phyloP scores from a whole-genome alignment of 257 asterid genomes.

The Solanum chmielewskii region DNA sequence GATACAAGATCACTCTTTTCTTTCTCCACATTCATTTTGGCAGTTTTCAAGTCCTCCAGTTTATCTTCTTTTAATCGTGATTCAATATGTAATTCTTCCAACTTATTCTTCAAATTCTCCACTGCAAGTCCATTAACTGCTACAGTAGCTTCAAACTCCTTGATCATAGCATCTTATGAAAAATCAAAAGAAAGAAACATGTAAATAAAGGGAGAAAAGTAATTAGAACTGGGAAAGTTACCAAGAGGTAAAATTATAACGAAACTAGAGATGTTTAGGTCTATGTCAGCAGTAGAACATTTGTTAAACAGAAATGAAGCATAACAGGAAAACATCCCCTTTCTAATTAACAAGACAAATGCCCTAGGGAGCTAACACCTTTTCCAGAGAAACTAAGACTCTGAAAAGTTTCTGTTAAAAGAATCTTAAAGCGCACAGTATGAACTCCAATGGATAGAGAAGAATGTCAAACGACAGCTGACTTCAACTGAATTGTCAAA shows the following conservation, averaged over 20 bases:
- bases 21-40: slow-evolving; percentile 45
- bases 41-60: slow-evolving; percentile 31
- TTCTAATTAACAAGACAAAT: background rate
- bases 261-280: background rate
- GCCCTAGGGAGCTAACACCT: background rate
- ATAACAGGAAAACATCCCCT: background rate
- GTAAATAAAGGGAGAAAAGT: background rate
- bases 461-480: background rate
- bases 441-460: background rate
- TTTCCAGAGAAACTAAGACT: background rate
- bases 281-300: background rate
- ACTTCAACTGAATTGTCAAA: background rate
- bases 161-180: slow-evolving; percentile 46
- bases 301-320: background rate
- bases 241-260: background rate
- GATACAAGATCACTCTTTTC: slow-evolving; percentile 46
- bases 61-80: slow-evolving; percentile 52
- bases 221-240: slow-evolving; percentile 3
- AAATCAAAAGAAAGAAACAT: background rate
- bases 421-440: background rate
- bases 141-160: slow-evolving; percentile 49
- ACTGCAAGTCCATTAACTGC: slow-evolving; percentile 36
- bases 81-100: slow-evolving; percentile 56
- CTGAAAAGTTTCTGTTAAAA: background rate
- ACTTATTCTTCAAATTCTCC: slow-evolving; percentile 47